Conservation (phyloP, 768 basidiomycete genomes). For the Lactarius psammicola region DNA sequence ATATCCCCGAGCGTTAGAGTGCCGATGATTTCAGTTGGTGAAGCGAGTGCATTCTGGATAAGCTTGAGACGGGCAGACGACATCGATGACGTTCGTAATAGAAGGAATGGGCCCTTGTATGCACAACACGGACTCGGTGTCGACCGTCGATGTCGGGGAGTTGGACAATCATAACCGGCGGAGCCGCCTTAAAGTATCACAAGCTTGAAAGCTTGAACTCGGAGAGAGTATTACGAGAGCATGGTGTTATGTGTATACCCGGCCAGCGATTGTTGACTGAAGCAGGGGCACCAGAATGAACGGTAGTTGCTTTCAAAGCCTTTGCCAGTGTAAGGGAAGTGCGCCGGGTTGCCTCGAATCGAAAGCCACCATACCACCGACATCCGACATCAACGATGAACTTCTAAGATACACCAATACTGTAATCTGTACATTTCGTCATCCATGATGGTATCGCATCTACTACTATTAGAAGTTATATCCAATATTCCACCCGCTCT, state of each 20-base stretch:
- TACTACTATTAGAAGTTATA: too few species aligned
- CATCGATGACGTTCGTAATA: not conserved
- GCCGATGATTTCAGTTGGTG: constrained; percentile 45
- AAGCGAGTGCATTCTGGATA: constrained; percentile 45
- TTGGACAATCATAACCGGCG: not conserved
- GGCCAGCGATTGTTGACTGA: too few species aligned
- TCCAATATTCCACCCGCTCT: too few species aligned
- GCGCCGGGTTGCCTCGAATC: too few species aligned
- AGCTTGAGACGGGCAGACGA: constrained; percentile 44
- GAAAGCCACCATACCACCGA: too few species aligned
- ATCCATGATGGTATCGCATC: too few species aligned
- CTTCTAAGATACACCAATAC: too few species aligned
- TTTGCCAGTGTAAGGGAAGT: too few species aligned
- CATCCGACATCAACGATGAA: too few species aligned
- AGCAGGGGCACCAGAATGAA: too few species aligned
- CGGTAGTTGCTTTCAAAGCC: too few species aligned
- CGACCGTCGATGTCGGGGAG: not conserved
- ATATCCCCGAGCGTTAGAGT: constrained; percentile 58
- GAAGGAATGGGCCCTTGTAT: not conserved
- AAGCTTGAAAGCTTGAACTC: not conserved
- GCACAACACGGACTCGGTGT: not conserved
- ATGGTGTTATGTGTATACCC: not conserved
- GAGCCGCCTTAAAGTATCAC: not conserved
- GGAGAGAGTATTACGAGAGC: not conserved
- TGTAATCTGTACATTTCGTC: too few species aligned